A percentile compares a stretch with the other conserved stretches of the same genome.
phyloP scores from a whole-genome alignment of 176 grass and related monocot species.

The Bonia amplexicaulis region DNA sequence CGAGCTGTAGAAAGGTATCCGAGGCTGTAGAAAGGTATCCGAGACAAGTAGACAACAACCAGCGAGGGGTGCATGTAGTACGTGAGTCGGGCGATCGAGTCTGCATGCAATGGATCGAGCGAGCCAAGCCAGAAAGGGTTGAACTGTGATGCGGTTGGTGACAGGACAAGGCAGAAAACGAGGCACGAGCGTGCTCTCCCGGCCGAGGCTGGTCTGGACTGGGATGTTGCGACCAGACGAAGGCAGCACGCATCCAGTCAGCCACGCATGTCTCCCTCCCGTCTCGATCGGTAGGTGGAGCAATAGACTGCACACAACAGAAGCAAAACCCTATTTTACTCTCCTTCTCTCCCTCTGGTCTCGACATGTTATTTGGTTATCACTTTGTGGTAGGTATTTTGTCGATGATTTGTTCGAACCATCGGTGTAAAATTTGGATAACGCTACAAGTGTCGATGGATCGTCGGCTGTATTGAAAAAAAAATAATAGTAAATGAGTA shows the following conservation, averaged over 20 bases:
- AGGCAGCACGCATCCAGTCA: neutral
- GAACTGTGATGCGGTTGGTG: neutral
- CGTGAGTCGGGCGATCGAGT: too few relatives aligned
- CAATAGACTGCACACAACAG: neutral
- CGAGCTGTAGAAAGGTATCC: too few relatives aligned
- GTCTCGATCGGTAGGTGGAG: neutral
- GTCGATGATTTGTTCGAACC: neutral
- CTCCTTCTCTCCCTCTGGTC: neutral
- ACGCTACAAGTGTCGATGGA: neutral
- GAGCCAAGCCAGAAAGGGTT: too few relatives aligned
- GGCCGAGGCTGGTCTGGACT: neutral
- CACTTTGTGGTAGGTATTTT: neutral
- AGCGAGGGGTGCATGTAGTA: too few relatives aligned
- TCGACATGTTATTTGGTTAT: neutral
- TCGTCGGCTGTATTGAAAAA: neutral
- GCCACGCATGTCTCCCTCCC: neutral
- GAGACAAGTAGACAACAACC: too few relatives aligned
- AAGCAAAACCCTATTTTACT: neutral
- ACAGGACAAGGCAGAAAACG: neutral
- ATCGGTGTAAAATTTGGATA: neutral
- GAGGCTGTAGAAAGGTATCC: too few relatives aligned
- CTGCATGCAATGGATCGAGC: too few relatives aligned
- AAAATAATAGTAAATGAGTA: neutral
- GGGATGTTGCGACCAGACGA: slow-evolving; percentile 11
- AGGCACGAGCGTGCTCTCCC: neutral